Percentiles rank a stretch among this genome's conserved stretches.
phyloP scores from a whole-genome alignment of 1,284 basidiomycete species.

The Cutaneotrichosporon sp. region DNA sequence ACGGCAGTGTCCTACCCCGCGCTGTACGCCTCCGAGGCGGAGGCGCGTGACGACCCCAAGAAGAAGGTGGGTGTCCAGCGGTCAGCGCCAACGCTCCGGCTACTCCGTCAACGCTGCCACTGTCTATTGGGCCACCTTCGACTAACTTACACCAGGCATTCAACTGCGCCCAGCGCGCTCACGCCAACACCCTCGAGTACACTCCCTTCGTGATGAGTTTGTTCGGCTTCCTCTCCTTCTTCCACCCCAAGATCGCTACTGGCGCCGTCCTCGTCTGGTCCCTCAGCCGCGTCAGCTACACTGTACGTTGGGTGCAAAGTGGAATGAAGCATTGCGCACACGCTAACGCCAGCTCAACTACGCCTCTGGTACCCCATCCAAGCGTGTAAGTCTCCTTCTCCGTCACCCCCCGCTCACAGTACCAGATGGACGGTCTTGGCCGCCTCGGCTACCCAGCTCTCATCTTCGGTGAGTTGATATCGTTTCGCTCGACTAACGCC shows the following conservation, averaged over 20 bases:
- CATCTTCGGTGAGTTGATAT: too few species aligned
- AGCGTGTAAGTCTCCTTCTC: background rate
- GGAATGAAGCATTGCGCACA: background rate
- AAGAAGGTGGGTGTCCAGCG: constrained; percentile 28
- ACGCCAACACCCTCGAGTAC: constrained; percentile 41
- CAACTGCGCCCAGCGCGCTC: constrained; percentile 42
- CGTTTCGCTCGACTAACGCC: too few species aligned
- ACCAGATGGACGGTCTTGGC: constrained; percentile 21
- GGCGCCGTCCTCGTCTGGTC: constrained; percentile 22
- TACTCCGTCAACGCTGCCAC: too few species aligned
- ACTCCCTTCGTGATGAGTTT: constrained; percentile 28
- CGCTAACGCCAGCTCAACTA: constrained; percentile 23
- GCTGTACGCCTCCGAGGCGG: constrained; percentile 36
- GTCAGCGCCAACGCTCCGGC: background rate
- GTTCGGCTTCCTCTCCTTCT: constrained; percentile 28
- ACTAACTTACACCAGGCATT: constrained; percentile 16
- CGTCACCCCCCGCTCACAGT: background rate
- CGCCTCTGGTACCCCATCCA: constrained; percentile 7
- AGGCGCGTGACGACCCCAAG: constrained; percentile 37
- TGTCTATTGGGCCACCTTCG: too few species aligned
- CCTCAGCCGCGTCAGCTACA: constrained; percentile 32
- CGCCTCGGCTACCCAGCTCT: constrained; percentile 21
- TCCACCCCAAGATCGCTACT: constrained; percentile 34
- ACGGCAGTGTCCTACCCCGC: constrained; percentile 34
- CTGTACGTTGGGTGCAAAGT: constrained; percentile 16